phyloP scores from a whole-genome alignment of 139 green algal species.

The Chlamydomonas schloesseri region DNA sequence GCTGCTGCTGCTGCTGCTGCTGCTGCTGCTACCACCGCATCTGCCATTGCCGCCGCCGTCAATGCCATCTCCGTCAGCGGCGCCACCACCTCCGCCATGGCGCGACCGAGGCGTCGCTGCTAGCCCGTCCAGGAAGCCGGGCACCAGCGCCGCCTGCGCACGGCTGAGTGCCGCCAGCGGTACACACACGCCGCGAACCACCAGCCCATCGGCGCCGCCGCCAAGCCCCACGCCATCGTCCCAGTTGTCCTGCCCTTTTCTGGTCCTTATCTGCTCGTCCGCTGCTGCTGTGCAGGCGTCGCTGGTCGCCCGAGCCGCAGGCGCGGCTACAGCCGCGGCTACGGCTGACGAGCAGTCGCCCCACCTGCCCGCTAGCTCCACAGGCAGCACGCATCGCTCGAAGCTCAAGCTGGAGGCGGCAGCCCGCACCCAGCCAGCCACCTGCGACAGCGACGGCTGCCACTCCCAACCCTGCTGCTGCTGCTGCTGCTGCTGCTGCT shows the following conservation, averaged over 20 bases:
- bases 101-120: background rate
- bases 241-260: too few relatives aligned
- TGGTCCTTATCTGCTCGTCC: too few relatives aligned
- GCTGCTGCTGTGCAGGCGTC: background rate
- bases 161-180: conserved; percentile 19
- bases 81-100: too few relatives aligned
- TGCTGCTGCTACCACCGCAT: too few relatives aligned
- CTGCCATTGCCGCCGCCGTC: too few relatives aligned
- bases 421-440: background rate
- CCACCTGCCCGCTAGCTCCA: conserved; percentile 1
- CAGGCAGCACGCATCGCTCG: conserved; percentile 12
- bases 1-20: too few relatives aligned
- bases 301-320: too few relatives aligned
- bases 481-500: background rate
- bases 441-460: background rate
- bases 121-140: background rate
- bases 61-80: background rate
- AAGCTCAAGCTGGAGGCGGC: background rate
- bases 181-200: conserved; percentile 16
- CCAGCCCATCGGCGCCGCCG: background rate
- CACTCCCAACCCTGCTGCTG: background rate
- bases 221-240: too few relatives aligned
- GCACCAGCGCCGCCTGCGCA: background rate
- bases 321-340: too few relatives aligned
- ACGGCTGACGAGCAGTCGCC: background rate